A percentile compares a stretch with the other conserved stretches of the same genome.
These are phyloP conservation scores for Talaromyces piceae DNA, from an alignment of 2,329 filamentous ascomycete genomes.

Conservation along the genomic window DNA sequence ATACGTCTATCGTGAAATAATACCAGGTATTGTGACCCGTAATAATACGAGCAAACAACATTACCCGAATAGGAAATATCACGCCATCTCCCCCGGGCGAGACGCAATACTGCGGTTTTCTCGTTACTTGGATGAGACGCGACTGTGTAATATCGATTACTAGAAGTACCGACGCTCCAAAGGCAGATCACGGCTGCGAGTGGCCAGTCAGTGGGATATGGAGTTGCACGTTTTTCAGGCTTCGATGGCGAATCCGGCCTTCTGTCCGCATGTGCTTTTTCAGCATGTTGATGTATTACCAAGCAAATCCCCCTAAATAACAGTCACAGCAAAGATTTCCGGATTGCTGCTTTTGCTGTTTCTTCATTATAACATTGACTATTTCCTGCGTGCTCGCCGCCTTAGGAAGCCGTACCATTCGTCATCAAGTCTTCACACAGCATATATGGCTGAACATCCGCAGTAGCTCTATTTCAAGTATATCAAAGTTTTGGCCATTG, in stretches of 20 bases:
- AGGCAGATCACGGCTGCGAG: background rate
- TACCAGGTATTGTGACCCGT: background rate
- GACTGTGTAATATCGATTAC: background rate
- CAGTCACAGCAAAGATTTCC: no score
- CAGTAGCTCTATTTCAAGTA: background rate
- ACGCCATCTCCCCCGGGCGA: background rate
- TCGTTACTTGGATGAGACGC: background rate
- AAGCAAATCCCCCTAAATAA: no score
- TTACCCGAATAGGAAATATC: background rate
- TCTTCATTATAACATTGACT: no score
- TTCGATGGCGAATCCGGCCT: background rate
- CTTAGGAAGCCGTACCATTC: no score
- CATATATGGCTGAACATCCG: background rate
- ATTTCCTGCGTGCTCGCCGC: no score
- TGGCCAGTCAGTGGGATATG: background rate
- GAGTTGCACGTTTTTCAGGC: background rate
- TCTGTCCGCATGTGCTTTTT: background rate
- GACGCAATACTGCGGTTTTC: background rate
- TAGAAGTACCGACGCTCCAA: background rate
- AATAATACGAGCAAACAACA: background rate
- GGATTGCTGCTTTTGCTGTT: no score
- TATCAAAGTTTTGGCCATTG: background rate
- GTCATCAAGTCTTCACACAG: no score
- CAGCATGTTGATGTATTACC: background rate
- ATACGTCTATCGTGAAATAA: background rate